phyloP scores from a whole-genome alignment of 2,329 filamentous ascomycete genomes.

The Westerdykella aurantiaca region DNA sequence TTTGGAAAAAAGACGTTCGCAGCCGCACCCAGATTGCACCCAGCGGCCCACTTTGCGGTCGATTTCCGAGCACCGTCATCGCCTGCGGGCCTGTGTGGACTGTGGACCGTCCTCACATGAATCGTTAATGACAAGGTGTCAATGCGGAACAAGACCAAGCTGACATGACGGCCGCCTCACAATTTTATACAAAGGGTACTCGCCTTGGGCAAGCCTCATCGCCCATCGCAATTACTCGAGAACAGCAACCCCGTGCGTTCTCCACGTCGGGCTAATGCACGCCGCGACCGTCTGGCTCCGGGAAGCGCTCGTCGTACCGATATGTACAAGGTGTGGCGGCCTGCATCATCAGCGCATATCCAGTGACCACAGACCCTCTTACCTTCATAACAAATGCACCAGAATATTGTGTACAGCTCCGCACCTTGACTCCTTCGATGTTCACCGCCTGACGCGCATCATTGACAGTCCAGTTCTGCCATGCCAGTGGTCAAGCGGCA shows the following conservation, averaged over 20 bases:
- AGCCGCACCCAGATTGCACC: constrained; percentile 17
- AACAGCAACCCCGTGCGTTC: constrained; percentile 33
- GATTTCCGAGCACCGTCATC: constrained; percentile 13
- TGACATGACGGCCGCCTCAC: background rate
- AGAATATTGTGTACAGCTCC: background rate
- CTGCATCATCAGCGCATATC: too few species aligned
- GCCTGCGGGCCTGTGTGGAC: constrained; percentile 3
- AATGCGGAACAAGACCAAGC: background rate
- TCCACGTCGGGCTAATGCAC: constrained; percentile 31
- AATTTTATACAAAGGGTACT: background rate
- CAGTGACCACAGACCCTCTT: too few species aligned
- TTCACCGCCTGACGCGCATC: constrained; percentile 36
- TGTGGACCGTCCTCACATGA: constrained; percentile 7
- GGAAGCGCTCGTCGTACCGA: background rate
- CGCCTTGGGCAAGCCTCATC: background rate
- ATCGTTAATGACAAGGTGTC: constrained; percentile 11
- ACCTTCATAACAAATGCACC: background rate
- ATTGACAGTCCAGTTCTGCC: constrained; percentile 18
- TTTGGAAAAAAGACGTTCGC: constrained; percentile 26
- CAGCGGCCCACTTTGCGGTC: constrained; percentile 20
- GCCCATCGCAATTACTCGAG: constrained; percentile 10
- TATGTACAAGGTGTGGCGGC: too few species aligned
- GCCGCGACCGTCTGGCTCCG: background rate
- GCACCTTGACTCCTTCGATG: constrained; percentile 19
- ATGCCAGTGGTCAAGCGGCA: constrained; percentile 21